Evolutionary conservation across 768 basidiomycete species (phyloP), one percentile per base, ranked within the genome.

Genomic region (Phlegmacium glaucopus): DNA sequence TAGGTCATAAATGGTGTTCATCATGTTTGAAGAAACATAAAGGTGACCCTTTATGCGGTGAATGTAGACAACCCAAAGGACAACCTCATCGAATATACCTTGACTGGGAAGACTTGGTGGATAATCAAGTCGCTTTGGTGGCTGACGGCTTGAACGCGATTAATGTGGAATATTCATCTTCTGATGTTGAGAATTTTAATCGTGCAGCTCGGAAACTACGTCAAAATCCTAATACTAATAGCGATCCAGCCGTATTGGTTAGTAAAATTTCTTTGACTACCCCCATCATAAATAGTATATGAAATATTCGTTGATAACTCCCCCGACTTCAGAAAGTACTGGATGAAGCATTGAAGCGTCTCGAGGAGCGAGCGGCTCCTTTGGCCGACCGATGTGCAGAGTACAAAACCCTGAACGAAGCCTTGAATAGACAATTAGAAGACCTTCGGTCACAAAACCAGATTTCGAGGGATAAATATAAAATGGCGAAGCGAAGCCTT

Each of bases 41-140:
- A 25, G 17, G 32, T 15, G 36, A 45, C 30, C 28, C 34, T 3
- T 34, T 38, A 8, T 50, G 49, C 7, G 43, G 37, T n/a, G 49
- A 50, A 45, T 50, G 49, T 4, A 22, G 43, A 45, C 29, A 40
- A 34, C 42, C 44, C 26, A 50, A 45, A 15, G 43, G 43, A 6
- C 2, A 15, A 10, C 13, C 43, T 13, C 49, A 50, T 16, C 27
- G 43, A 22, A 40, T 50, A 16, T 50, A 45, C 39, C 30, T 50
- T 11, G 30, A 38, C 10, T 34, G 37, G 6, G 49, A 50, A 8
- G 49, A 50, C 22, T 32, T 50, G n/a, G 25, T 40, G 9, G 39
- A 22, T 22, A 5, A 22, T 22, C 22, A 22, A 22, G 42, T 4
- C 29, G 26, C 28, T 7, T 22, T 17, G 39, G 29, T 22, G 6